A percentile compares a stretch with the other conserved stretches of the same genome.
Conservation (phyloP, 164 flowering plant genomes). For the Stephania japonica region DNA sequence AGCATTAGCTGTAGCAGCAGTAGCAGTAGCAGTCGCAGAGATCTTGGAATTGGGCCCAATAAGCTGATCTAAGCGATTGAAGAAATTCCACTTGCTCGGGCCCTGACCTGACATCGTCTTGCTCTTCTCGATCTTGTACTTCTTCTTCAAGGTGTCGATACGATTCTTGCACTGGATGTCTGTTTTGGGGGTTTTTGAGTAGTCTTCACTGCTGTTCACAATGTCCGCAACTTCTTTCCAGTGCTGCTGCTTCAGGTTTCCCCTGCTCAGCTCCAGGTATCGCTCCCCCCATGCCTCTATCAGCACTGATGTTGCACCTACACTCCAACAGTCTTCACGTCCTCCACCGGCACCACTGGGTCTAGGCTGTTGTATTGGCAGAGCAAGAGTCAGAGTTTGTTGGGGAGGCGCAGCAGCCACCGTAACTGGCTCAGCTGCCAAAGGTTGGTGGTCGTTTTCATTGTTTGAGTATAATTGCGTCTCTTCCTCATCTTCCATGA, state of each 20-base stretch:
- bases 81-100: constrained; percentile 60
- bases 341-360: constrained; percentile 36
- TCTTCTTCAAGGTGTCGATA: constrained; percentile 84
- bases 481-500: constrained; percentile 50
- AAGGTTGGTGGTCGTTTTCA: neutral
- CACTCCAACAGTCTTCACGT: constrained; percentile 91
- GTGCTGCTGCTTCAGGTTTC: constrained; percentile 78
- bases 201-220: constrained; percentile 56
- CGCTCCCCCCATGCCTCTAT: constrained; percentile 95
- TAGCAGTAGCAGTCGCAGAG: neutral
- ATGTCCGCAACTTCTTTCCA: constrained; percentile 88
- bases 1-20: neutral
- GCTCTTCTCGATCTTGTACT: constrained; percentile 72
- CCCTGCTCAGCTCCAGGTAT: constrained; percentile 67
- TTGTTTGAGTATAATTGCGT: constrained; percentile 28
- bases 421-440: constrained; percentile 17
- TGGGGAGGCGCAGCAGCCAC: constrained; percentile 26
- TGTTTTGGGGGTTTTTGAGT: constrained; percentile 49
- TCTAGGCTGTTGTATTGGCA: constrained; percentile 37
- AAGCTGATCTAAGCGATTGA: constrained; percentile 43
- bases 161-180: constrained; percentile 88
- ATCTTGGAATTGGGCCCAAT: constrained; percentile 42
- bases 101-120: constrained; percentile 44
- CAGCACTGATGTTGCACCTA: constrained; percentile 63
- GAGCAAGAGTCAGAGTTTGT: constrained; percentile 42